Percentiles rank a stretch among this genome's conserved stretches.
Evolutionary conservation across 2,329 filamentous ascomycete genomes (phyloP).

Genomic region (Apiospora kogelbergensis): DNA sequence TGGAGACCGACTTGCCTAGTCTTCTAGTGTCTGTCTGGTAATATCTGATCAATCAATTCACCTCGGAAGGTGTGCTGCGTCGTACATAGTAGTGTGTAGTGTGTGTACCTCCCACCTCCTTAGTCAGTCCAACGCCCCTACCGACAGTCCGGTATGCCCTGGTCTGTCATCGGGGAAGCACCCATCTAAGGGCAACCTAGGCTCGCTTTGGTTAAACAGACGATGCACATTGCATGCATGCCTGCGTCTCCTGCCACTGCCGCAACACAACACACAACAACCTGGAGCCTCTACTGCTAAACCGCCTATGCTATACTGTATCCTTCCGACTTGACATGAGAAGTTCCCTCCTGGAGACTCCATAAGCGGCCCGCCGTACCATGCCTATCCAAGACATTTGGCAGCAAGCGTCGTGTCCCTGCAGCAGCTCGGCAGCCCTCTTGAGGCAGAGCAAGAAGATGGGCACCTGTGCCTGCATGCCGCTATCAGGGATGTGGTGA

Average conservation of each 20-base stretch:
- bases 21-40: no score
- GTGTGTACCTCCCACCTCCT: not conserved
- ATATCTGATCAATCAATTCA: no score
- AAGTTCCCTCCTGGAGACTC: not conserved
- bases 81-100: not conserved
- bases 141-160: slow-evolving; percentile 4
- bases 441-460: not conserved
- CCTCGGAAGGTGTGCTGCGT: not conserved
- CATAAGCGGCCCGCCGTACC: not conserved
- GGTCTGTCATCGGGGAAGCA: not conserved
- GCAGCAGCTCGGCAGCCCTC: not conserved
- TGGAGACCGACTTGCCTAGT: not conserved
- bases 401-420: not conserved
- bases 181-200: not conserved
- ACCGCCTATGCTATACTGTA: not conserved
- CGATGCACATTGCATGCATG: not conserved
- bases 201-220: not conserved
- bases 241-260: not conserved
- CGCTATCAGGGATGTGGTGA: not conserved
- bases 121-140: not conserved
- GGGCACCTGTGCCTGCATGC: not conserved
- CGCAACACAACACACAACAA: not conserved
- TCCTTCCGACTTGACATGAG: not conserved
- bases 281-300: not conserved
- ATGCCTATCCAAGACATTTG: not conserved